Conservation (phyloP, 139 green algal genomes). For the Volvox reticuliferus region DNA sequence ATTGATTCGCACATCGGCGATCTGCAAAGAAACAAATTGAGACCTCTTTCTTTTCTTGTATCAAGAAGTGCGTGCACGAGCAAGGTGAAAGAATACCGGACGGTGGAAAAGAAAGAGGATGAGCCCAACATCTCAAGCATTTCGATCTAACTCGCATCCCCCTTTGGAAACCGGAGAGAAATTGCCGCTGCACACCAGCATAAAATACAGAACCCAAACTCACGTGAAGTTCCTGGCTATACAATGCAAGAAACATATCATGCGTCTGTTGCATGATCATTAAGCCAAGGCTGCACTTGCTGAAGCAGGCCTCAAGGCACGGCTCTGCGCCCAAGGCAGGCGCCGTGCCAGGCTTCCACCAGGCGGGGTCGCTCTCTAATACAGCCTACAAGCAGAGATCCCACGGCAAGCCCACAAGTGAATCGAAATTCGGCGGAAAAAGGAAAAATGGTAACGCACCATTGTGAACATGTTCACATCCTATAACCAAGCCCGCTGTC, state of each 20-base stretch:
- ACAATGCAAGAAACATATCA: conserved; percentile 51
- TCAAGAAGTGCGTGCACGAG: too few relatives aligned
- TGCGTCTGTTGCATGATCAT: conserved; percentile 24
- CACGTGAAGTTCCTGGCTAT: conserved; percentile 45
- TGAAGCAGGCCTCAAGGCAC: conserved; percentile 41
- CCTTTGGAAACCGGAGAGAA: too few relatives aligned
- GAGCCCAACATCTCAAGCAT: too few relatives aligned
- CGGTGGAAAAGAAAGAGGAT: too few relatives aligned
- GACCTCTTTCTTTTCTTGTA: too few relatives aligned
- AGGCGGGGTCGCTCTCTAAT: conserved; percentile 38
- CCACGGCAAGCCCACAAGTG: not conserved
- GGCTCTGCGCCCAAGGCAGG: not conserved
- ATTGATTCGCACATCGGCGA: conserved; percentile 15
- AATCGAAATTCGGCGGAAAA: too few relatives aligned
- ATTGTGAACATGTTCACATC: too few relatives aligned
- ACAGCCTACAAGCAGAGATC: conserved; percentile 21
- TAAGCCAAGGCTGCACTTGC: conserved; percentile 30
- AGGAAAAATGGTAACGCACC: too few relatives aligned
- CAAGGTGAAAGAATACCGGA: too few relatives aligned
- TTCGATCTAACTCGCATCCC: too few relatives aligned
- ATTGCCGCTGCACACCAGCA: too few relatives aligned
- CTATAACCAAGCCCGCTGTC: too few relatives aligned
- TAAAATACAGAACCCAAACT: not conserved
- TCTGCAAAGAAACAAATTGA: not conserved
- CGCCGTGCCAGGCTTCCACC: conserved; percentile 30